Evolutionary conservation across 768 basidiomycete genomes (phyloP), one percentile per base, ranked within the genome.

Genomic region (Chalciporus chontae): DNA sequence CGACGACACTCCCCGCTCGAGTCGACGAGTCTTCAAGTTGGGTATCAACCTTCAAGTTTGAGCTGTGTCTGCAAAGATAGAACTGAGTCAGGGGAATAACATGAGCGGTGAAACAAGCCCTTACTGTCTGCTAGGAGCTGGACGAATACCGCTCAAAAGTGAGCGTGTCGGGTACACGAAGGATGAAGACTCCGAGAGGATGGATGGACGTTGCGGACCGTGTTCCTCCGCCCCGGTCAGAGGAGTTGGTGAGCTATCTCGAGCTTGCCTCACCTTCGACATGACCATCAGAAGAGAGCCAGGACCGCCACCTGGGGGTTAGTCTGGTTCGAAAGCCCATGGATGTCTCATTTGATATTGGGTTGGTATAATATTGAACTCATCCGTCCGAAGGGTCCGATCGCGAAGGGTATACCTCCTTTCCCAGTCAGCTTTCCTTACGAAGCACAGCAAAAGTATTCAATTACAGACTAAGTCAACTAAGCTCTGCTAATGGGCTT

Each of bases 161-260:
- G 74, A 74, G 46, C 65, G 72, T 21, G 73, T 66, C 0, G 74
- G 74, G 54, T 74, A 75, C 34, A 75, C 61, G 45, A 65, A 73
- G n/a, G 47, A 38, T 6, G 40, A 31, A 15, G 47, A 38, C 27
- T 36, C 34, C 14, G 31, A 27, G 32, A 31, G 4, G 8, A 19
- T 23, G 27, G 42, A 17, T 21, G 43, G 43, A 13, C 13, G 43
- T 13, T 32, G 29, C 14, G 9, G 27, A 14, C 10, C 8, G 17
- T n/a, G 13, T 17, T 43, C n/a, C 1, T 43, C 29, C 11, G 29
- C 29, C 26, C 21, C 21, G 21, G 15, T 36, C 15, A 18, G 6
- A 31, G 17, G 21, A 17, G 21, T 32, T 15, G 17, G 24, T 18
- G 26, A 18, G 17, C 19, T 13, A 9, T 32, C 18, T 32, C 29